phyloP scores from a whole-genome alignment of 768 basidiomycete genomes.

The Candolleomyces efflorescens region DNA sequence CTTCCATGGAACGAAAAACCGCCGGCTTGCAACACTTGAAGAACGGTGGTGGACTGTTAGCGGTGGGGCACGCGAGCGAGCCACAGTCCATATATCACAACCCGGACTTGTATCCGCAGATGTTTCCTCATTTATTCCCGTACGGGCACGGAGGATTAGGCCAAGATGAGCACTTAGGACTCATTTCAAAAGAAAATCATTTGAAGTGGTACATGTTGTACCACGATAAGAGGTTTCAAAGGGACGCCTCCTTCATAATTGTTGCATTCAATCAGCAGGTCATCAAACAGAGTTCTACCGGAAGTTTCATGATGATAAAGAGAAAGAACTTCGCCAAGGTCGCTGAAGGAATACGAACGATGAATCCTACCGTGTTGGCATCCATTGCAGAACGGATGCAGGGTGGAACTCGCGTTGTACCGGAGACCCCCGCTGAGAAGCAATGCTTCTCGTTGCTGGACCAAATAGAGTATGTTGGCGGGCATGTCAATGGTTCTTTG shows the following conservation, averaged over 20 bases:
- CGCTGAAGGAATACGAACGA: constrained; percentile 14
- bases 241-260: constrained; percentile 24
- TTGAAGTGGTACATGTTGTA: constrained; percentile 26
- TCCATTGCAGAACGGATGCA: constrained; percentile 4
- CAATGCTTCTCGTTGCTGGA: constrained; percentile 14
- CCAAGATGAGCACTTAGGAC: not conserved
- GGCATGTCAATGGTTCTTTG: constrained; percentile 17
- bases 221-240: constrained; percentile 32
- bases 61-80: not conserved
- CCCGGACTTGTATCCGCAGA: not conserved
- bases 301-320: constrained; percentile 13
- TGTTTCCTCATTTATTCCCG: constrained; percentile 4
- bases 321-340: constrained; percentile 10
- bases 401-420: constrained; percentile 12
- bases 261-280: constrained; percentile 29
- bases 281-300: constrained; percentile 17
- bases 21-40: not conserved
- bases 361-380: constrained; percentile 4
- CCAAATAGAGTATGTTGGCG: constrained; percentile 17
- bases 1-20: not conserved
- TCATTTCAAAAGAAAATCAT: constrained; percentile 17
- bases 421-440: constrained; percentile 15
- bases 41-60: not conserved
- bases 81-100: not conserved
- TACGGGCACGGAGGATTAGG: constrained; percentile 11